These are phyloP conservation scores for Amanita polypyramis DNA, from an alignment of 768 basidiomycete genomes.

Conservation along the genomic window DNA sequence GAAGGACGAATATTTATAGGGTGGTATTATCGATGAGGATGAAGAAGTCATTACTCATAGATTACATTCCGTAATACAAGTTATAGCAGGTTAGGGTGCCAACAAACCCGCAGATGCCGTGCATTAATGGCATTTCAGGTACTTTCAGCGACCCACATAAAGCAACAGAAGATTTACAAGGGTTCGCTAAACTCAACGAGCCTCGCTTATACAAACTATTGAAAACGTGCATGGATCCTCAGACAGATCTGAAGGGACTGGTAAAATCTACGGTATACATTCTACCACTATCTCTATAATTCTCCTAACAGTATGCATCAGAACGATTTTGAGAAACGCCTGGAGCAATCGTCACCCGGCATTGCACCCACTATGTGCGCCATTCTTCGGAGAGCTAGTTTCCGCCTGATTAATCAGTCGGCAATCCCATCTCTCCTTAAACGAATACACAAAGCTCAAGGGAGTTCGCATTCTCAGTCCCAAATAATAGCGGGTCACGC, in stretches of 20 bases:
- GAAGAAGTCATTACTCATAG: slow-evolving; percentile 50
- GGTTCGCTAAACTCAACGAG: slow-evolving; percentile 86
- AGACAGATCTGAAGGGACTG: slow-evolving; percentile 72
- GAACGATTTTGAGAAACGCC: slow-evolving; percentile 69
- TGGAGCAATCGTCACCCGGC: slow-evolving; percentile 59
- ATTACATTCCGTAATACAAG: slow-evolving; percentile 44
- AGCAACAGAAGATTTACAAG: slow-evolving; percentile 64
- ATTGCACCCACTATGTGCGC: slow-evolving; percentile 57
- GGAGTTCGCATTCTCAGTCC: slow-evolving; percentile 24
- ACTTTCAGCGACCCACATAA: slow-evolving; percentile 62
- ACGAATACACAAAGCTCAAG: slow-evolving; percentile 41
- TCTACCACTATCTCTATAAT: background rate
- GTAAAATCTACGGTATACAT: slow-evolving; percentile 62
- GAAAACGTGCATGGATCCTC: slow-evolving; percentile 72
- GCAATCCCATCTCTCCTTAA: slow-evolving; percentile 76
- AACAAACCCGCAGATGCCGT: background rate
- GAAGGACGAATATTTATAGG: slow-evolving; percentile 33
- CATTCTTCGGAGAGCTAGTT: slow-evolving; percentile 59
- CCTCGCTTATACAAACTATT: slow-evolving; percentile 76
- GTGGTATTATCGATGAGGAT: slow-evolving; percentile 81
- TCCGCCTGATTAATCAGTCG: slow-evolving; percentile 75
- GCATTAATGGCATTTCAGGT: slow-evolving; percentile 20
- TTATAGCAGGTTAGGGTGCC: slow-evolving; percentile 45
- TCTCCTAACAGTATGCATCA: slow-evolving; percentile 17
- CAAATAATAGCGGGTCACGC: slow-evolving; percentile 35